Evolutionary conservation across 2,329 filamentous ascomycete genomes (phyloP), one percentile per base, ranked within the genome.

Genomic region (Leptosphaerulina australis): DNA sequence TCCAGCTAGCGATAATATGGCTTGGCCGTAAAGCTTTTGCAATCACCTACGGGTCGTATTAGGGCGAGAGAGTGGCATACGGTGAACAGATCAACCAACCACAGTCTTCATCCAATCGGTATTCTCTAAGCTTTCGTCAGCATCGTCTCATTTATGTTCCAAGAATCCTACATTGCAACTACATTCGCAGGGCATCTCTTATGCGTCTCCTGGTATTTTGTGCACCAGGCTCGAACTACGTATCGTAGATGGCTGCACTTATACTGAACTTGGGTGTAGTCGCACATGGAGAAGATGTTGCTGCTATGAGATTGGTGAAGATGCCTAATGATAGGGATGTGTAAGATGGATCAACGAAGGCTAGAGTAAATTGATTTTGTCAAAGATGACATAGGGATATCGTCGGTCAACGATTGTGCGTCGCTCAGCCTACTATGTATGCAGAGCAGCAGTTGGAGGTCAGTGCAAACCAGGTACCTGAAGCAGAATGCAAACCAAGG

Each of bases 261-360:
- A 64, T 81, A 84, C 53, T 82, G 78, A 45, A 84, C 81, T 68
- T 83, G 78, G 17, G 78, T 83, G 59, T 83, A 83, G 65, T 83
- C 81, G 66, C 81, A 84, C 81, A 84, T 84, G 30, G 26, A 55
- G 39, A 37, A 41, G 40, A 37, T 50, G 53, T 26, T 37, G 44
- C 17, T 35, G 31, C 12, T 38, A 37, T n/a, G 26, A 22, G 30
- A 30, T 52, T 45, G 17, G 18, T 15, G 24, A 12, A 22, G 14
- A 9, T 28, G 35, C 11, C 8, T 24, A 12, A 26, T 15, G 20
- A 36, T 30, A 24, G 18, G 18, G n/a, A n/a, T 21, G 15, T 2
- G 40, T 40, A 30, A 34, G 15, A 35, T 38, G 33, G 28, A 25
- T 28, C 25, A 49, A 37, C 38, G 17, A 25, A n/a, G 26, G 33